Evolutionary conservation across 345 rosid genomes (phyloP).

Genomic region (Salix suchowensis): DNA sequence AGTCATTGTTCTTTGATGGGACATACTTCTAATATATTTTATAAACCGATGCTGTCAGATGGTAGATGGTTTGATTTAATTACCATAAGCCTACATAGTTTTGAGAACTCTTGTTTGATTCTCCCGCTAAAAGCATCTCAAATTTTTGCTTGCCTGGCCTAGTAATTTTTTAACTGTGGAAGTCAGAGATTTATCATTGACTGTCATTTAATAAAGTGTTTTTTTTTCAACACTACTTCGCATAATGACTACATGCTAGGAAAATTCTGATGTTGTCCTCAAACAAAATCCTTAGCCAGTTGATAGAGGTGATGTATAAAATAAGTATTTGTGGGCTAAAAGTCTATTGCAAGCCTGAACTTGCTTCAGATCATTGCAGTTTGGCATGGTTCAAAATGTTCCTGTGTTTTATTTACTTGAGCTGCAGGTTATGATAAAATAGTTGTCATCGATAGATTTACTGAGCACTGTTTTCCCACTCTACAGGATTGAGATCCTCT

Average conservation of each 20-base stretch:
- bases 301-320: background rate
- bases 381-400: background rate
- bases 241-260: background rate
- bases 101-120: background rate
- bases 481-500: slow-evolving; percentile 82
- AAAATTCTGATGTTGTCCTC: background rate
- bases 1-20: slow-evolving; percentile 8
- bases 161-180: background rate
- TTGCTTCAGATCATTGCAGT: background rate
- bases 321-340: background rate
- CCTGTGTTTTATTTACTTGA: background rate
- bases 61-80: background rate
- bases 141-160: background rate
- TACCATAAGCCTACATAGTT: background rate
- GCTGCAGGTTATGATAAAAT: background rate
- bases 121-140: background rate
- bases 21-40: background rate
- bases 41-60: background rate
- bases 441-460: background rate
- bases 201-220: background rate
- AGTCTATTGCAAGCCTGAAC: background rate
- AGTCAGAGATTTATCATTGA: background rate
- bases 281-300: background rate
- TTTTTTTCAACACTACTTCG: background rate
- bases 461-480: slow-evolving; percentile 16